phyloP scores from a whole-genome alignment of 2,329 filamentous ascomycete genomes.

The Zymoseptoria passerinii region DNA sequence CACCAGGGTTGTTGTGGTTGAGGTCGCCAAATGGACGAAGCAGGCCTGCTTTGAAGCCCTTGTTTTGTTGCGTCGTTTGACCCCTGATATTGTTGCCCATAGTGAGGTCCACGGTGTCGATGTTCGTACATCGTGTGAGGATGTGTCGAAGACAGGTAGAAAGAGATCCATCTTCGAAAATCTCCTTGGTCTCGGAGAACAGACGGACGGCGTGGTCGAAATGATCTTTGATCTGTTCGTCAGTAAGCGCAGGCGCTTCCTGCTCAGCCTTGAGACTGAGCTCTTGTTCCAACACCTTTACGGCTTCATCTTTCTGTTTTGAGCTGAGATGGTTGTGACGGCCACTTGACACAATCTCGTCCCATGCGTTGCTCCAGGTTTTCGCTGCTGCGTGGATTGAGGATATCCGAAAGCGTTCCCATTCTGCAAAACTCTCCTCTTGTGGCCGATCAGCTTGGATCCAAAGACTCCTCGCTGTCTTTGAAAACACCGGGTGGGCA shows the following conservation, averaged over 20 bases:
- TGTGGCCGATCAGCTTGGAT: background rate
- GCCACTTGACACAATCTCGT: background rate
- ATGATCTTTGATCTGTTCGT: background rate
- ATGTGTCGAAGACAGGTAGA: background rate
- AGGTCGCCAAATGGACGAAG: background rate
- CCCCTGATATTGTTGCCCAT: background rate
- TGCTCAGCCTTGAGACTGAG: background rate
- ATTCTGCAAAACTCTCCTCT: background rate
- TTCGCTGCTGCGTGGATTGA: background rate
- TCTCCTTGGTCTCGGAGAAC: background rate
- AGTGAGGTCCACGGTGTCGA: background rate
- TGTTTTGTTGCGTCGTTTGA: background rate
- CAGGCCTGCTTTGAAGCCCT: background rate
- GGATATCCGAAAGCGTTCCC: background rate
- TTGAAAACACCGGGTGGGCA: background rate
- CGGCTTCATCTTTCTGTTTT: background rate
- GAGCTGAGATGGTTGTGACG: background rate
- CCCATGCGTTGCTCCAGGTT: background rate
- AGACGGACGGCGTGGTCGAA: background rate
- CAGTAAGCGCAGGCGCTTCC: background rate
- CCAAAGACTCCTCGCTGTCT: background rate
- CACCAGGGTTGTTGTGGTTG: background rate
- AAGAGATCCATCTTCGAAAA: background rate
- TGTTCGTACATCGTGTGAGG: background rate
- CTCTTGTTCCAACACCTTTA: background rate